Evolutionary conservation across 257 asterid species (phyloP).

Genomic region (Schizonepeta tenuifolia): DNA sequence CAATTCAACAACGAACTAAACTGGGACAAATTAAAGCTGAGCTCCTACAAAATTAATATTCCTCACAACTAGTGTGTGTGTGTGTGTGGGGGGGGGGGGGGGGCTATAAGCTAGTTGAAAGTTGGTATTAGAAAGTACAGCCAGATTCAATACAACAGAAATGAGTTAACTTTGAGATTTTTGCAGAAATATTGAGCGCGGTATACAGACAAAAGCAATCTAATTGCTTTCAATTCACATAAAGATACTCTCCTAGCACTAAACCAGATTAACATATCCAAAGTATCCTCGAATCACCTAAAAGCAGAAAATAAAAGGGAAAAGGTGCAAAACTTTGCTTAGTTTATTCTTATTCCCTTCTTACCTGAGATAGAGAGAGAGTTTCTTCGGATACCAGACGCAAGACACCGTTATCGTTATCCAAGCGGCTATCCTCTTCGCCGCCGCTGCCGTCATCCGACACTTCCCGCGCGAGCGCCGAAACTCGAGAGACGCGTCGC

Average conservation of each 20-base stretch:
- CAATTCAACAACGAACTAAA: background rate
- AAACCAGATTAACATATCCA: too few relatives aligned
- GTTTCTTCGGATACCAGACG: slow-evolving; percentile 47
- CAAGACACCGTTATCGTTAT: slow-evolving; percentile 38
- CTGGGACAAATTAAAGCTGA: background rate
- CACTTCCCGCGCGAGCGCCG: slow-evolving; percentile 42
- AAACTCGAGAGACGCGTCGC: slow-evolving; percentile 42
- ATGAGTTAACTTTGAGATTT: too few relatives aligned
- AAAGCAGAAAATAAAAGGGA: background rate
- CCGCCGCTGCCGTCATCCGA: slow-evolving; percentile 47
- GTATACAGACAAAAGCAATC: background rate
- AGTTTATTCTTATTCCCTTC: background rate
- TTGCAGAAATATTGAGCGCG: background rate
- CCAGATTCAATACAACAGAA: too few relatives aligned
- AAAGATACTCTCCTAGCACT: background rate
- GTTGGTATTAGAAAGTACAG: background rate
- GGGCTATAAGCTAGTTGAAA: too few relatives aligned
- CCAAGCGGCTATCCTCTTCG: slow-evolving; percentile 37
- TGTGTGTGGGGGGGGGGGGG: too few relatives aligned
- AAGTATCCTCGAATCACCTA: background rate
- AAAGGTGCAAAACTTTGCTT: background rate
- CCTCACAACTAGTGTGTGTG: background rate
- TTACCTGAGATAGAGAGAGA: slow-evolving; percentile 50
- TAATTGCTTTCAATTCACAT: background rate
- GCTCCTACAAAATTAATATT: background rate